Base-by-base conservation (phyloP, 2,329 filamentous ascomycete species). In the Sporothrix pseudoabietina region DNA sequence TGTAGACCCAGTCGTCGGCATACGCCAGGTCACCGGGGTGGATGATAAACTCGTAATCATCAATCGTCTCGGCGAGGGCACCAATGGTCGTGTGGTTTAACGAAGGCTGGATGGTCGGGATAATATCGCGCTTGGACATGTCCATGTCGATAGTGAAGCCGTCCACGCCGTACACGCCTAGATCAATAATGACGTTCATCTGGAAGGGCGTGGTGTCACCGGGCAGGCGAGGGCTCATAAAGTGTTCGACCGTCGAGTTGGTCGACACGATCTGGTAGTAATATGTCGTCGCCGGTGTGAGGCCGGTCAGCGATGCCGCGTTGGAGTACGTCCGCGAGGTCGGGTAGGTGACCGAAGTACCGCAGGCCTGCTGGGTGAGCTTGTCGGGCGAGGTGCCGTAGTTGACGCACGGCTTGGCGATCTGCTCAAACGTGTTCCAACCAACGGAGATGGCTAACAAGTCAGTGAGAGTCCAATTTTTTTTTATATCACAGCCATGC, bases 1-100 rank as follows among this genome's bases (percentile, higher is more conserved):
- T 83, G 3, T 84, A 78, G 59, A 81, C 82, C 87, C 87, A 89
- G 78, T 89, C 85, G 74, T 89, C 88, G 1, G 87, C 87, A 75
- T 90, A 90, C 0, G 80, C 87, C 16, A 89, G 82, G 76, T 90
- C 88, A 5, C 86, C 86, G 0, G 85, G 85, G 75, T 87, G 86
- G 41, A 87, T 78, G 59, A 87, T 79, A 61, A 89, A 80, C 75
- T 89, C 87, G 77, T 88, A 89, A 74, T 87, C 83, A 76, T 88
- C 80, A 47, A 86, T 81, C 0, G 83, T 88, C 16, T 80, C 77
- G 2, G 86, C 86, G 1, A 89, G 83, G 2, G 83, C 83, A 19
- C 82, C 82, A 73, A 89, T 89, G n/a, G 87, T 89, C 2, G 86
- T 87, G 80, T 89, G 87, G 77, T 89, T 87, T 0, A 88, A 80